Percentiles rank a stretch among this genome's conserved stretches.
Evolutionary conservation across 176 grass and related monocot genomes (phyloP).

Genomic region (Hordeum marinum): DNA sequence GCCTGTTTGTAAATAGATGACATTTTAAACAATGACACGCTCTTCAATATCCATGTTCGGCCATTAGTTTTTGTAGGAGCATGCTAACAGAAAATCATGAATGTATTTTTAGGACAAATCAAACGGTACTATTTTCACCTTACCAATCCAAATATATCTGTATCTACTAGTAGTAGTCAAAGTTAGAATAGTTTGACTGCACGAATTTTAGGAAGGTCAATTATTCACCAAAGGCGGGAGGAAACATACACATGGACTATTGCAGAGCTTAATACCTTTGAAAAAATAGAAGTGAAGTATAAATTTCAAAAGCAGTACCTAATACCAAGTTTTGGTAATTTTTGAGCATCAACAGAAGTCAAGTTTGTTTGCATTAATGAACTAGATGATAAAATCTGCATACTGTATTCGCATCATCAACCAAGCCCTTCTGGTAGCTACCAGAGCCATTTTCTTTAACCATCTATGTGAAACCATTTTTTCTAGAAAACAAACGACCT

Average conservation of each 20-base stretch:
- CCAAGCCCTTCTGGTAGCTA: neutral
- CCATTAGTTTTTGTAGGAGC: no score
- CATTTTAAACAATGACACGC: no score
- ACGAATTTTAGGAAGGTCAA: neutral
- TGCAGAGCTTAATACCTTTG: slow-evolving; percentile 15
- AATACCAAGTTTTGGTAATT: neutral
- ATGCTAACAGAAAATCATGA: no score
- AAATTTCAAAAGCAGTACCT: neutral
- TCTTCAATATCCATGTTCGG: no score
- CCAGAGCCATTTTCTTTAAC: neutral
- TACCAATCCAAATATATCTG: no score
- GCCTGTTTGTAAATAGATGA: no score
- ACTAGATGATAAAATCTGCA: neutral
- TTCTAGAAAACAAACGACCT: neutral
- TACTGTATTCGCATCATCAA: neutral
- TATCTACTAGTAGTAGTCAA: no score
- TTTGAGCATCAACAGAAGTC: neutral
- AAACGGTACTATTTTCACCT: no score
- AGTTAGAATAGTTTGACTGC: no score
- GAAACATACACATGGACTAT: neutral
- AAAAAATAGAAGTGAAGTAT: neutral
- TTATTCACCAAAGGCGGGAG: neutral
- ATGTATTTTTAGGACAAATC: no score
- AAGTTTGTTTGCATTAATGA: neutral
- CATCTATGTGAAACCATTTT: no score